A percentile compares a stretch with the other conserved stretches of the same genome.
Evolutionary conservation across 768 basidiomycete genomes (phyloP).

Genomic region (Lactarius hatsudake): DNA sequence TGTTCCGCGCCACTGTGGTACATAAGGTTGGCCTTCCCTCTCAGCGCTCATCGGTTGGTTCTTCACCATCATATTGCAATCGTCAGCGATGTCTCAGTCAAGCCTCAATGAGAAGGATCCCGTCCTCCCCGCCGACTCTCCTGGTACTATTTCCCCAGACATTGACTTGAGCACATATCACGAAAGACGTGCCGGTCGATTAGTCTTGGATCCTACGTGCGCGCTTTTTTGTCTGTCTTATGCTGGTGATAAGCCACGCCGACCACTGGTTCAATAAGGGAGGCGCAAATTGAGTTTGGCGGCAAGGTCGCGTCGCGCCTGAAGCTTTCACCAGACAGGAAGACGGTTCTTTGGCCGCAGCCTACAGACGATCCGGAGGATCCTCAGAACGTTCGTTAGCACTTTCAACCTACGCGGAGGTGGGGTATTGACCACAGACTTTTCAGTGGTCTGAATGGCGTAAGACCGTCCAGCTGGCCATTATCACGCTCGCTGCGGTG

Average conservation of each 20-base stretch:
- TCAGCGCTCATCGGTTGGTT: not conserved
- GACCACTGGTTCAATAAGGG: slow-evolving; percentile 36
- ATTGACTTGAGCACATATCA: slow-evolving; percentile 45
- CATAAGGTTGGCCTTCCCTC: not conserved
- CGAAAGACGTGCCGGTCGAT: slow-evolving; percentile 53
- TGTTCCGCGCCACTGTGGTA: not conserved
- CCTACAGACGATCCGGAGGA: slow-evolving; percentile 59
- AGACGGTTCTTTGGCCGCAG: slow-evolving; percentile 66
- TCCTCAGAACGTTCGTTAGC: slow-evolving; percentile 53
- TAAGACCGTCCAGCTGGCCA: slow-evolving; percentile 55
- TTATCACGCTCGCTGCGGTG: slow-evolving; percentile 61
- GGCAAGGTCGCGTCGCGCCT: slow-evolving; percentile 50
- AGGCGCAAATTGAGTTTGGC: slow-evolving; percentile 62
- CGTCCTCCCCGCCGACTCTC: not conserved
- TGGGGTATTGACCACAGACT: slow-evolving; percentile 22
- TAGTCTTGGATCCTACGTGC: slow-evolving; percentile 61
- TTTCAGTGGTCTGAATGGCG: slow-evolving; percentile 49
- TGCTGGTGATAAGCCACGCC: not conserved
- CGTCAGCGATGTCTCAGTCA: not conserved
- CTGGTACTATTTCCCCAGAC: slow-evolving; percentile 5
- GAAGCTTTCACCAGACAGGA: slow-evolving; percentile 58
- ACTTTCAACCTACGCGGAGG: not conserved
- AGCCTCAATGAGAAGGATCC: slow-evolving; percentile 4
- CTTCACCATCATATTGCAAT: not conserved
- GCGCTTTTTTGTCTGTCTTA: slow-evolving; percentile 20